phyloP scores from a whole-genome alignment of 2,329 filamentous ascomycete species.

The Aspergillus sp. region DNA sequence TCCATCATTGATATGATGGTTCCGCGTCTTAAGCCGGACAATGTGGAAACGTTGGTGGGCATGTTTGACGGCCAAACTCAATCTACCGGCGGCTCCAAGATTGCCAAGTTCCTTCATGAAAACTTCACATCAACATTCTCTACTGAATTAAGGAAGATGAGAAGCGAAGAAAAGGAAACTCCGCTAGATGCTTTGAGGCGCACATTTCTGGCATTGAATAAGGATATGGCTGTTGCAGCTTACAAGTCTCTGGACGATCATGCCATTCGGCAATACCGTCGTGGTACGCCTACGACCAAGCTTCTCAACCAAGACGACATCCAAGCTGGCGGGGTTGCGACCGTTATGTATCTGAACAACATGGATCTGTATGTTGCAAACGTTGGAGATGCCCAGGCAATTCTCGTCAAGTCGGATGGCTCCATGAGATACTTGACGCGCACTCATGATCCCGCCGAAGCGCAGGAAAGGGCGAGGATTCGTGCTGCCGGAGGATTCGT shows the following conservation, averaged over 20 bases:
- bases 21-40: constrained; percentile 80
- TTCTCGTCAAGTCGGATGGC: constrained; percentile 85
- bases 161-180: constrained; percentile 61
- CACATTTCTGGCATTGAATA: constrained; percentile 84
- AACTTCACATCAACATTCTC: constrained; percentile 84
- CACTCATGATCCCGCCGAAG: constrained; percentile 89
- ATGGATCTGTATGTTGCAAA: constrained; percentile 93
- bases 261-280: constrained; percentile 52
- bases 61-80: constrained; percentile 93
- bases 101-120: constrained; percentile 94
- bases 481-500: constrained; percentile 94
- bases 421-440: constrained; percentile 74
- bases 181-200: constrained; percentile 77
- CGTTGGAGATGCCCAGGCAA: constrained; percentile 90
- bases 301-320: constrained; percentile 84
- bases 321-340: constrained; percentile 83
- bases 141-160: constrained; percentile 70
- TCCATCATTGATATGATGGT: constrained; percentile 95
- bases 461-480: constrained; percentile 76
- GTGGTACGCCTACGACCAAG: constrained; percentile 64
- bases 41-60: constrained; percentile 85
- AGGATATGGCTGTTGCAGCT: constrained; percentile 81
- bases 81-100: constrained; percentile 83
- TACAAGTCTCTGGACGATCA: constrained; percentile 74
- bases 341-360: constrained; percentile 80